Conservation (phyloP, 2,329 filamentous ascomycete species). For the Hymenoscyphus infarciens region DNA sequence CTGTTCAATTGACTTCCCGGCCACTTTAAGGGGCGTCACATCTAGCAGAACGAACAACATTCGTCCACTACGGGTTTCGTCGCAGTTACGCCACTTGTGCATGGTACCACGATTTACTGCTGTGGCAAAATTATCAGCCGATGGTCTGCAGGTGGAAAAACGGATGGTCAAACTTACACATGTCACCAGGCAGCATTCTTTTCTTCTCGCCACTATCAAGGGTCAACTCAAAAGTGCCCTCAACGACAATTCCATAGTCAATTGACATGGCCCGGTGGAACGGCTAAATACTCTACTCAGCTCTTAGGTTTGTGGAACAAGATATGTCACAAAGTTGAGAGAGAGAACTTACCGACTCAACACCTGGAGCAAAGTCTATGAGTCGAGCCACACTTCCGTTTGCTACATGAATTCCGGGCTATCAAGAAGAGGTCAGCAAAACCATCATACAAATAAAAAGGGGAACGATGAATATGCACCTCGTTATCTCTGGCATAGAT, state of each 20-base stretch:
- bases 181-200: conserved; percentile 6
- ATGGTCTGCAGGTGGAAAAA: background rate
- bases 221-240: conserved; percentile 3
- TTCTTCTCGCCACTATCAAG: conserved; percentile 6
- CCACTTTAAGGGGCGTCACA: background rate
- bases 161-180: background rate
- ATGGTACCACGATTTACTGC: background rate
- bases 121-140: background rate
- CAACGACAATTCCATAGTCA: conserved; percentile 39
- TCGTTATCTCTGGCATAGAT: conserved; percentile 2
- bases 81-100: background rate
- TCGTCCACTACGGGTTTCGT: background rate
- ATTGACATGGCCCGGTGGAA: conserved; percentile 42
- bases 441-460: background rate
- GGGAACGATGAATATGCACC: background rate
- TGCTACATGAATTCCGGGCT: background rate
- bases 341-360: conserved; percentile 1
- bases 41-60: background rate
- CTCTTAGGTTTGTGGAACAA: no score
- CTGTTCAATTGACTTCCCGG: background rate
- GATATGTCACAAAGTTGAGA: no score
- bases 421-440: background rate
- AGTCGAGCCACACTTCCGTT: conserved; percentile 12
- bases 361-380: conserved; percentile 15
- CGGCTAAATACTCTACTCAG: conserved; percentile 9